Conservation (phyloP, 179 eudicot species). For the Beta corolliflora region DNA sequence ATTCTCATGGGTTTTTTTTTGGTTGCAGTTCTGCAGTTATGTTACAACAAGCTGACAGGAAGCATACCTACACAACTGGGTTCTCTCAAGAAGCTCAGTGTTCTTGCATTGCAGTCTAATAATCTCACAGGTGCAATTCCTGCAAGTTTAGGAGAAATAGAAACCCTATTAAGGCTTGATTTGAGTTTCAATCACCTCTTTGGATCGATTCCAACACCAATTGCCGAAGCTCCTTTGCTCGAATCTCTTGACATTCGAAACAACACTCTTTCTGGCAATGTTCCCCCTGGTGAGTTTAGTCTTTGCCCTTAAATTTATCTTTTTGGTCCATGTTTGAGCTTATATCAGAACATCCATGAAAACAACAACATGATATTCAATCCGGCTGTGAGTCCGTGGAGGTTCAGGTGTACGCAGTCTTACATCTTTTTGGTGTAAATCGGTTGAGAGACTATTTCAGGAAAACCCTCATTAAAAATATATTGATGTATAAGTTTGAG, state of each 20-base stretch:
- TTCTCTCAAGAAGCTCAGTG: slow-evolving; percentile 67
- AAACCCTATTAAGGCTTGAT: slow-evolving; percentile 62
- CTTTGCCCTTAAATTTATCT: background rate
- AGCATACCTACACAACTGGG: slow-evolving; percentile 82
- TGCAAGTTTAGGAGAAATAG: slow-evolving; percentile 71
- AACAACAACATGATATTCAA: background rate
- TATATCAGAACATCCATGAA: background rate
- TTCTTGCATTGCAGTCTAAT: slow-evolving; percentile 80
- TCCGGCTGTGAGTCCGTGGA: background rate
- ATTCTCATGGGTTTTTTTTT: background rate
- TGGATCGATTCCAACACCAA: slow-evolving; percentile 76
- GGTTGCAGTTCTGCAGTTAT: slow-evolving; percentile 74
- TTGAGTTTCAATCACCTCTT: slow-evolving; percentile 76
- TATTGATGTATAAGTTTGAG: background rate
- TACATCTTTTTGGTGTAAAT: background rate
- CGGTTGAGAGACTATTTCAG: background rate
- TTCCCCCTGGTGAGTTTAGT: slow-evolving; percentile 61
- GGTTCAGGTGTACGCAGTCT: background rate
- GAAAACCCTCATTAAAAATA: background rate
- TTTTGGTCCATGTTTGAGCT: background rate
- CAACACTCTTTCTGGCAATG: slow-evolving; percentile 82
- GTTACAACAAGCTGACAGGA: slow-evolving; percentile 81
- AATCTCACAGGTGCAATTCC: slow-evolving; percentile 81
- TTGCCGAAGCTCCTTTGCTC: slow-evolving; percentile 74
- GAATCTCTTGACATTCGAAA: slow-evolving; percentile 67